phyloP scores from a whole-genome alignment of 768 basidiomycete species.

The Xerocomellus amylosporus region DNA sequence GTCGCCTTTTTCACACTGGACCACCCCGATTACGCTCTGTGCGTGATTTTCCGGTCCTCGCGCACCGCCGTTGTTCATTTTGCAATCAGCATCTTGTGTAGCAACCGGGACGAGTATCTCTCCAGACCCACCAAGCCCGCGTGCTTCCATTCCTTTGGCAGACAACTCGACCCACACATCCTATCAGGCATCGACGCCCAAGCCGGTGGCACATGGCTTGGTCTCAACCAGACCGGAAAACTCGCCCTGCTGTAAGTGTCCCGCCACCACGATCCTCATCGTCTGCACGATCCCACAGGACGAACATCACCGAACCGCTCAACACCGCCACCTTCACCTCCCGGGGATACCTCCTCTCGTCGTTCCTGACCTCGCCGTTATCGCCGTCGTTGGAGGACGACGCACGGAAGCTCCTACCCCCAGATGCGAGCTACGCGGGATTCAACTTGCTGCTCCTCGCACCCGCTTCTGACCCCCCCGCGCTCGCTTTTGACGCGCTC shows the following conservation, averaged over 20 bases:
- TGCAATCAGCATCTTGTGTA: conserved; percentile 58
- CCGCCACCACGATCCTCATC: background rate
- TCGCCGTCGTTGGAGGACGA: conserved; percentile 48
- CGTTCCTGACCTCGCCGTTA: conserved; percentile 59
- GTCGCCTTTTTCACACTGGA: conserved; percentile 75
- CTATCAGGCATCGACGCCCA: conserved; percentile 72
- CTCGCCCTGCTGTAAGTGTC: conserved; percentile 67
- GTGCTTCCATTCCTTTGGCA: conserved; percentile 64
- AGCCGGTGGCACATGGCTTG: conserved; percentile 84
- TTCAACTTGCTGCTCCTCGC: conserved; percentile 77
- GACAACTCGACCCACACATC: conserved; percentile 36
- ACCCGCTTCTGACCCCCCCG: conserved; percentile 24
- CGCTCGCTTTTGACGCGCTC: conserved; percentile 48
- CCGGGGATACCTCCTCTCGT: conserved; percentile 65
- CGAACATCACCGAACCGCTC: conserved; percentile 78
- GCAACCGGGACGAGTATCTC: conserved; percentile 76
- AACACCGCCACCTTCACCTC: conserved; percentile 47
- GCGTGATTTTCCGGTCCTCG: conserved; percentile 18
- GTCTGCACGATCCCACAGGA: conserved; percentile 43
- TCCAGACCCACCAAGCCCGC: conserved; percentile 63
- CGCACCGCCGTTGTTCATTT: background rate
- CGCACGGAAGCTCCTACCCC: conserved; percentile 44
- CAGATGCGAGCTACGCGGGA: conserved; percentile 61
- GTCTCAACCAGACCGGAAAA: conserved; percentile 60
- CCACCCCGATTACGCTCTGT: conserved; percentile 78